Percentiles rank a stretch among this genome's conserved stretches.
phyloP scores from a whole-genome alignment of 495 filamentous ascomycete genomes.

The Staphylotrichum tortipilum region DNA sequence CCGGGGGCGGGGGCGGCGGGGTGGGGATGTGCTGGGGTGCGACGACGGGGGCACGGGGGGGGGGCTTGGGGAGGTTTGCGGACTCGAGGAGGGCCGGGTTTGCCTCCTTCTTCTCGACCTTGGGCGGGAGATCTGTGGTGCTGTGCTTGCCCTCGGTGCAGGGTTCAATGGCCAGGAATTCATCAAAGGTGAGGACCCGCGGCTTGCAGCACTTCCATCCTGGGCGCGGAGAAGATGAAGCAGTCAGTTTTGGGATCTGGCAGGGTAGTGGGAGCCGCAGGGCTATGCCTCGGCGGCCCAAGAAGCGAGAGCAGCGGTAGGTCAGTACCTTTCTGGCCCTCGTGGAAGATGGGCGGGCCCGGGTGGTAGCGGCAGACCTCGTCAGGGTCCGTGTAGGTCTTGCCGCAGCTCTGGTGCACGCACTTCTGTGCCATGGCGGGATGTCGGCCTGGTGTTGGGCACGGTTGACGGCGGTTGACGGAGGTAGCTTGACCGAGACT shows the following conservation, averaged over 20 bases:
- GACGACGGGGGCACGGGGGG: conserved; percentile 41
- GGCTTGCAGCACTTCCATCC: conserved; percentile 99
- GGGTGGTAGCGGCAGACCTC: conserved; percentile 90
- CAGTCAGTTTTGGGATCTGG: conserved; percentile 11
- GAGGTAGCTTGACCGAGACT: too few relatives aligned
- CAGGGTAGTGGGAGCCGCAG: background rate
- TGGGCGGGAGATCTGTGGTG: conserved; percentile 58
- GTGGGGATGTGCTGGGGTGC: conserved; percentile 49
- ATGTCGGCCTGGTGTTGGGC: background rate
- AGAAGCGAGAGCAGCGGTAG: too few relatives aligned
- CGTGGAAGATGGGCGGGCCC: conserved; percentile 90
- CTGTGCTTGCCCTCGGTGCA: conserved; percentile 94
- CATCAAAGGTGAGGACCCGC: conserved; percentile 94
- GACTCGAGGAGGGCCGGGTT: conserved; percentile 26
- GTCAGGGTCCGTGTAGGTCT: conserved; percentile 70
- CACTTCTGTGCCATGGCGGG: conserved; percentile 75
- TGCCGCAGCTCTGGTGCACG: conserved; percentile 92
- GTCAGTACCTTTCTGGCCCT: conserved; percentile 98
- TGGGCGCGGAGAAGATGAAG: conserved; percentile 29
- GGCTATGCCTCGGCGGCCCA: background rate
- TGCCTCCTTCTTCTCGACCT: conserved; percentile 45
- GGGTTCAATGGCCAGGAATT: conserved; percentile 89
- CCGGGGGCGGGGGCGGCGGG: conserved; percentile 57
- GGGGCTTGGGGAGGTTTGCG: conserved; percentile 35
- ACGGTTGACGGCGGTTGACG: background rate